Percentiles rank a stretch among this genome's conserved stretches.
These are phyloP conservation scores for Geotrichum carabidarum DNA, from an alignment of 1,139 yeast species.

Conservation along the genomic window DNA sequence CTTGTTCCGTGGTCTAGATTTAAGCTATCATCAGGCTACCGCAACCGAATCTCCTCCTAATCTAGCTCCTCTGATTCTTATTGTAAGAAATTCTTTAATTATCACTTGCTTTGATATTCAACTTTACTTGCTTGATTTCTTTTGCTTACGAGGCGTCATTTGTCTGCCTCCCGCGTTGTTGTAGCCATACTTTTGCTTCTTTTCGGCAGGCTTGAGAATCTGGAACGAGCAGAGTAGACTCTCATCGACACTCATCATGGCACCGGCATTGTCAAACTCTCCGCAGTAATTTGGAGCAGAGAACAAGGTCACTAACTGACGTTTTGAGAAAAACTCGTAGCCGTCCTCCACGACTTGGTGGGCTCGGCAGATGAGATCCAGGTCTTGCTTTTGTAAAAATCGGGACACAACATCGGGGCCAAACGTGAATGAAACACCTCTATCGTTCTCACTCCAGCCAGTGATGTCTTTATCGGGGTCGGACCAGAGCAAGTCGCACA, in stretches of 20 bases:
- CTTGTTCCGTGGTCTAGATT: too few relatives aligned
- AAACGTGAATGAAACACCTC: conserved; percentile 95
- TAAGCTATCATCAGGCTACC: too few relatives aligned
- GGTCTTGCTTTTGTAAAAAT: conserved; percentile 89
- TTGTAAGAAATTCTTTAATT: background rate
- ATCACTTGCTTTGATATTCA: background rate
- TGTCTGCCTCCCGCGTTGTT: conserved; percentile 27
- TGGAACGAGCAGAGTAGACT: conserved; percentile 94
- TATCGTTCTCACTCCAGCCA: conserved; percentile 97
- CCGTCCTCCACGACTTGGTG: conserved; percentile 99
- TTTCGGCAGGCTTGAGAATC: conserved; percentile 95
- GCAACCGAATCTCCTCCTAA: too few relatives aligned
- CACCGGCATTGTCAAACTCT: conserved; percentile 97
- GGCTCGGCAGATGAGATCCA: conserved; percentile 96
- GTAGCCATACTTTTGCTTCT: conserved; percentile 68
- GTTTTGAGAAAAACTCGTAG: conserved; percentile 90
- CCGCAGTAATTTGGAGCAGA: conserved; percentile 98
- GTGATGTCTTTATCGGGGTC: conserved; percentile 97
- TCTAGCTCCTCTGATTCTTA: too few relatives aligned
- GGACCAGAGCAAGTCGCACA: conserved; percentile 95
- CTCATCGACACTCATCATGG: conserved; percentile 98
- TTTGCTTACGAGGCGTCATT: conserved; percentile 14
- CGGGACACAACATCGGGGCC: conserved; percentile 96
- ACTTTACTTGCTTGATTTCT: conserved; percentile 7
- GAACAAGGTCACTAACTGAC: conserved; percentile 90